These are phyloP conservation scores for Plenodomus tracheiphilus DNA, from an alignment of 2,329 filamentous ascomycete genomes.

Conservation along the genomic window DNA sequence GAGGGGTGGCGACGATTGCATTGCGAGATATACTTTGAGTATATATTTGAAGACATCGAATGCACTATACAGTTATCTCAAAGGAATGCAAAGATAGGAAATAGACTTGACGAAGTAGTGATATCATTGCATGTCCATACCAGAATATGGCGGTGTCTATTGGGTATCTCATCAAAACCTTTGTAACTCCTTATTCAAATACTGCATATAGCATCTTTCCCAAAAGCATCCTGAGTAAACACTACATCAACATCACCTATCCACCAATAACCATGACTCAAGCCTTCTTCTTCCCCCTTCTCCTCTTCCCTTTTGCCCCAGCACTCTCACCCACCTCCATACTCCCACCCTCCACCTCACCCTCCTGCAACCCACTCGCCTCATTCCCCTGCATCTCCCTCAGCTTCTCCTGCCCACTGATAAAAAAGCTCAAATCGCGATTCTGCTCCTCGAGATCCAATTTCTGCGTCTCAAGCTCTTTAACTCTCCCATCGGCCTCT, in stretches of 20 bases:
- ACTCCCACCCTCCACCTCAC: slow-evolving; percentile 57
- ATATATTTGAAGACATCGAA: too few relatives aligned
- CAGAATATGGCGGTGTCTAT: too few relatives aligned
- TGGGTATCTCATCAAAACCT: too few relatives aligned
- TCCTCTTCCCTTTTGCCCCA: slow-evolving; percentile 18
- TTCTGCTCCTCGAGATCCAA: slow-evolving; percentile 83
- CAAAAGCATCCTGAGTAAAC: too few relatives aligned
- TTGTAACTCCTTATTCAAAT: too few relatives aligned
- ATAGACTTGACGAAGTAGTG: too few relatives aligned
- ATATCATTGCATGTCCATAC: too few relatives aligned
- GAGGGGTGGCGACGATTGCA: too few relatives aligned
- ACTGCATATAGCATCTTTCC: neutral
- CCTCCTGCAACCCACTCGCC: slow-evolving; percentile 68
- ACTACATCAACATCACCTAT: too few relatives aligned
- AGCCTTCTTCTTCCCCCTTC: slow-evolving; percentile 27
- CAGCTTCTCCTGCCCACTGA: slow-evolving; percentile 80
- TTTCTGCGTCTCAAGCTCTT: slow-evolving; percentile 56
- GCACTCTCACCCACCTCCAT: slow-evolving; percentile 35
- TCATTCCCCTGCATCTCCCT: slow-evolving; percentile 69
- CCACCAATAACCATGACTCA: slow-evolving; percentile 1
- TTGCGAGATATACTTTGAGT: too few relatives aligned
- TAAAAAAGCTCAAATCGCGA: slow-evolving; percentile 83
- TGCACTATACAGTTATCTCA: too few relatives aligned
- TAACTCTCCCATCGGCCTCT: slow-evolving; percentile 55
- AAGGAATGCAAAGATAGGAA: too few relatives aligned